A percentile compares a stretch with the other conserved stretches of the same genome.
These are phyloP conservation scores for Nephelium lappaceum DNA, from an alignment of 345 rosid genomes.

Conservation along the genomic window DNA sequence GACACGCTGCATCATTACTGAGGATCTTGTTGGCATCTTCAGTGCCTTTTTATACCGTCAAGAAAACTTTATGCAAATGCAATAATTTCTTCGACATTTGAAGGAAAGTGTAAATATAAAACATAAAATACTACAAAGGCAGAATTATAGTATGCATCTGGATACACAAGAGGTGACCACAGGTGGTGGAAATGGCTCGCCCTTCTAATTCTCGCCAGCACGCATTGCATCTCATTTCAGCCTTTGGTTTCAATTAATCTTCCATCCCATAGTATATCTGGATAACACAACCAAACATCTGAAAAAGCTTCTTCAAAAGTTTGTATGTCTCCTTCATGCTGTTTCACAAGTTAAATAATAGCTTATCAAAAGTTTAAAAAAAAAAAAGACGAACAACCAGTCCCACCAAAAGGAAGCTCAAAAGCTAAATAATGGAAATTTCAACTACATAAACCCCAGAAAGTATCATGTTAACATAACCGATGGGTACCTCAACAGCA, in stretches of 20 bases:
- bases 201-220: constrained; percentile 98
- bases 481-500: no score
- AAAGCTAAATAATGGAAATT: no score
- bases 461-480: no score
- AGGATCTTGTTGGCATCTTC: constrained; percentile 95
- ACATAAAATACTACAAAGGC: not conserved
- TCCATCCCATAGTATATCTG: not conserved
- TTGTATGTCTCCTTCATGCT: not conserved
- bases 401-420: not conserved
- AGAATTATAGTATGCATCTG: constrained; percentile 23
- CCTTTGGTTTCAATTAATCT: constrained; percentile 25
- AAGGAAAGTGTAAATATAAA: not conserved
- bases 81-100: not conserved
- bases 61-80: constrained; percentile 29
- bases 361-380: not conserved
- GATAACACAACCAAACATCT: constrained; percentile 12
- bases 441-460: no score
- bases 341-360: not conserved
- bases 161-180: constrained; percentile 94
- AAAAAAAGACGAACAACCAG: not conserved
- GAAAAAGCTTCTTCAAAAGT: not conserved
- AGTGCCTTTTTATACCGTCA: constrained; percentile 61
- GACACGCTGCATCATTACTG: constrained; percentile 86
- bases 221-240: constrained; percentile 90
- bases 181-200: constrained; percentile 83